Evolutionary conservation across 2,329 filamentous ascomycete species (phyloP).

Genomic region (Chalara sp.): DNA sequence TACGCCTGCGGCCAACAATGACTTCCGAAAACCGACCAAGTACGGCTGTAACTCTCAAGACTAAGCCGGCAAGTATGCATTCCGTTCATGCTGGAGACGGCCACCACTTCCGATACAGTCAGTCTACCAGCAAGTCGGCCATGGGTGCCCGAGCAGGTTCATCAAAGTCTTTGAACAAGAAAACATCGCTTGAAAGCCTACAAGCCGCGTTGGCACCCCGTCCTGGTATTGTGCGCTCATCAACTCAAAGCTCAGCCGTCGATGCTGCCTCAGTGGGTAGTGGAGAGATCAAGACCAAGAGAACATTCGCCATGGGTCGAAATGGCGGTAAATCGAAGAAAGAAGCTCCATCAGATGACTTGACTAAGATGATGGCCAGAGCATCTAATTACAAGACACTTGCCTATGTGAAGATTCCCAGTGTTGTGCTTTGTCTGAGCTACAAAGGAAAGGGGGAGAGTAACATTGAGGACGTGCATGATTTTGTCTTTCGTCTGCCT

Average conservation of each 20-base stretch:
- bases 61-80: slow-evolving; percentile 19
- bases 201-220: slow-evolving; percentile 17
- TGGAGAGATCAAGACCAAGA: slow-evolving; percentile 32
- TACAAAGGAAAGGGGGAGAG: slow-evolving; percentile 95
- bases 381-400: slow-evolving; percentile 98
- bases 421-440: slow-evolving; percentile 88
- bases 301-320: slow-evolving; percentile 43
- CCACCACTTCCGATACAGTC: slow-evolving; percentile 36
- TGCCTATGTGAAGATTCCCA: slow-evolving; percentile 89
- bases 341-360: slow-evolving; percentile 71
- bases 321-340: slow-evolving; percentile 45
- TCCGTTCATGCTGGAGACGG: slow-evolving; percentile 22
- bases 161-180: slow-evolving; percentile 20
- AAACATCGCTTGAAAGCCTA: slow-evolving; percentile 26
- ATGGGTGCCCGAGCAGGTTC: slow-evolving; percentile 8
- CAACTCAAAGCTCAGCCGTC: slow-evolving; percentile 15
- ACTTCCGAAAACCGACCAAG: slow-evolving; percentile 40
- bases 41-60: slow-evolving; percentile 16
- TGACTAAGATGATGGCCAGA: slow-evolving; percentile 92
- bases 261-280: slow-evolving; percentile 19
- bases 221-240: slow-evolving; percentile 18
- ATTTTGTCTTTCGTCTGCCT: slow-evolving; percentile 94
- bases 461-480: slow-evolving; percentile 93
- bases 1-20: slow-evolving; percentile 77
- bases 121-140: slow-evolving; percentile 26